Evolutionary conservation across 1,284 basidiomycete species (phyloP).

Genomic region (Ceratobasidium sp.): DNA sequence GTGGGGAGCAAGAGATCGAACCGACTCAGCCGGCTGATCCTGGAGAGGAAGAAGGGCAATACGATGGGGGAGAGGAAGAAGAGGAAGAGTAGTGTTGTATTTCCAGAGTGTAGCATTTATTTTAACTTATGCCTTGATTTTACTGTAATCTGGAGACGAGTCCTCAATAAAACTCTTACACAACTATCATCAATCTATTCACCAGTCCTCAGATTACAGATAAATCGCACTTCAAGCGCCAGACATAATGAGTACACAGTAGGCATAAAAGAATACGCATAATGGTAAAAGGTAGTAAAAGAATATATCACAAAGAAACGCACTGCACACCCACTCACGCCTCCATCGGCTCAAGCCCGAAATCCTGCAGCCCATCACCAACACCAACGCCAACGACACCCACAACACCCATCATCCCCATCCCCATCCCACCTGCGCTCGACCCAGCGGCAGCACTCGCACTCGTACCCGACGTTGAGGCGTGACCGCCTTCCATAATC

Average conservation of each 20-base stretch:
- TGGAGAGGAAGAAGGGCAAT: not conserved
- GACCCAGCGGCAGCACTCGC: not conserved
- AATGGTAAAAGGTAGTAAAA: conserved; percentile 15
- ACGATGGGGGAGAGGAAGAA: conserved; percentile 25
- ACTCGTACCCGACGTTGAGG: no score
- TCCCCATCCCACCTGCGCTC: conserved; percentile 4
- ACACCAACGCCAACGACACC: not conserved
- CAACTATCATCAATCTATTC: not conserved
- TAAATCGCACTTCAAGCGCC: conserved; percentile 8
- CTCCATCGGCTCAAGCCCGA: conserved; percentile 27
- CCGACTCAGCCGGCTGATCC: not conserved
- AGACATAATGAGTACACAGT: not conserved
- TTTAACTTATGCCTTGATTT: conserved; percentile 6
- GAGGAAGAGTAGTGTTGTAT: conserved; percentile 12
- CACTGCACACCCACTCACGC: not conserved
- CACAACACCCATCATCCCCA: not conserved
- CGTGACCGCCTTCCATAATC: no score
- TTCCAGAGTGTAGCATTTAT: not conserved
- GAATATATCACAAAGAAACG: no score
- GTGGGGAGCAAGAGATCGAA: conserved; percentile 17
- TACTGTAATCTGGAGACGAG: not conserved
- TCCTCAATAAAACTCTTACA: not conserved
- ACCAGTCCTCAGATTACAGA: not conserved
- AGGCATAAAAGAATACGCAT: conserved; percentile 24
- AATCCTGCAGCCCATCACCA: conserved; percentile 15